A percentile compares a stretch with the other conserved stretches of the same genome.
These are phyloP conservation scores for Malassezia yamatoensis DNA, from an alignment of 1,284 basidiomycete genomes.

Conservation along the genomic window DNA sequence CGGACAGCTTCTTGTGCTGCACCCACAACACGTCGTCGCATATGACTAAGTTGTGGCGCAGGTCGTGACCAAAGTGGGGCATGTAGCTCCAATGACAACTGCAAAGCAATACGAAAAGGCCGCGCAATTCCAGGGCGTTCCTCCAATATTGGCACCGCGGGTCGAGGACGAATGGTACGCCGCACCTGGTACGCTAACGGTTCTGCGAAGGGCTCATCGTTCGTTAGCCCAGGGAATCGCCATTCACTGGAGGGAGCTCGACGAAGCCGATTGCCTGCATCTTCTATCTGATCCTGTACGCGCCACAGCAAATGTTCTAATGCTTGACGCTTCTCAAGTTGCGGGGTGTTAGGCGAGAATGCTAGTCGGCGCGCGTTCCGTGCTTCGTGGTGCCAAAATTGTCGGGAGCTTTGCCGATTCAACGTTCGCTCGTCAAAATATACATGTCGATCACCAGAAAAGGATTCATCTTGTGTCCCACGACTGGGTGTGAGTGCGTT, in stretches of 20 bases:
- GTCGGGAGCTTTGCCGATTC: neutral
- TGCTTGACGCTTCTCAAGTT: constrained; percentile 2
- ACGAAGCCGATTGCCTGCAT: constrained; percentile 1
- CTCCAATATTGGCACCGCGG: neutral
- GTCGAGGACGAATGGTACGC: neutral
- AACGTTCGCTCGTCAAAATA: constrained; percentile 12
- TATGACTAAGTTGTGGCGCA: neutral
- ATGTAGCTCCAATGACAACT: constrained; percentile 4
- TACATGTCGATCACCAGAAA: neutral
- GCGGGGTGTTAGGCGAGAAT: neutral
- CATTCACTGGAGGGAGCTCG: neutral
- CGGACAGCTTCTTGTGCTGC: neutral
- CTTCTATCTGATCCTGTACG: constrained; percentile 8
- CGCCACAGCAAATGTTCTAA: constrained; percentile 8
- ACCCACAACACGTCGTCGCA: neutral
- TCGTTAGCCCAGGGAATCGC: neutral
- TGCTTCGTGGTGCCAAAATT: constrained; percentile 6
- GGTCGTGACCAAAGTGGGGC: neutral
- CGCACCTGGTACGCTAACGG: neutral
- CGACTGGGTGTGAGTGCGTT: neutral
- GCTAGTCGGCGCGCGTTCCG: neutral
- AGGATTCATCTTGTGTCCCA: neutral
- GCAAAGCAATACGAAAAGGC: neutral
- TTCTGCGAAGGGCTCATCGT: neutral
- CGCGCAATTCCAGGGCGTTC: neutral